A percentile compares a stretch with the other conserved stretches of the same genome.
Evolutionary conservation across 352 stramenopile species (phyloP).

Genomic region (Phytophthora lateralis): DNA sequence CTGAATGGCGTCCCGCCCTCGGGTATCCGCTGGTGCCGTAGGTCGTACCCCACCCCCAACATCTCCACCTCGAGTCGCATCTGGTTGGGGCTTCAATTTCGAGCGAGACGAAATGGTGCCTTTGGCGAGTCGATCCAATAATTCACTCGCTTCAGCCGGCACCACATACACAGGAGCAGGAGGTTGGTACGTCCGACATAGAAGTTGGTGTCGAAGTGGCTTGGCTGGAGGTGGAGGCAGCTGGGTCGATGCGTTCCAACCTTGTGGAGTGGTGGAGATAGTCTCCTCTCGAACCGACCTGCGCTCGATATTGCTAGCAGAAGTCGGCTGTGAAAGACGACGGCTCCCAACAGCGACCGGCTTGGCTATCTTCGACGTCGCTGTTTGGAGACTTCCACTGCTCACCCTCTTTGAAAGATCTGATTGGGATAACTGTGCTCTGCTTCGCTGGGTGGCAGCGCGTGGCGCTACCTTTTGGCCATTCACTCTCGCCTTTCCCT

Average conservation of each 20-base stretch:
- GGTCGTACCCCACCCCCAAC: not conserved
- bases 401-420: slow-evolving; percentile 9
- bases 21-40: slow-evolving; percentile 27
- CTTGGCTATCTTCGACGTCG: slow-evolving; percentile 11
- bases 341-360: not conserved
- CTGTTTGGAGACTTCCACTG: not conserved
- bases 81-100: slow-evolving; percentile 32
- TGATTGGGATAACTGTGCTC: slow-evolving; percentile 1
- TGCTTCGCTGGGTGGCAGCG: not conserved
- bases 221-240: slow-evolving; percentile 37
- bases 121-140: slow-evolving; percentile 56
- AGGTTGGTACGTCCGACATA: slow-evolving; percentile 58
- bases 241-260: slow-evolving; percentile 67
- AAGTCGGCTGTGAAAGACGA: slow-evolving; percentile 6
- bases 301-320: slow-evolving; percentile 5
- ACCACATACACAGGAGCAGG: slow-evolving; percentile 44
- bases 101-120: slow-evolving; percentile 61
- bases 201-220: slow-evolving; percentile 61
- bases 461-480: slow-evolving; percentile 4
- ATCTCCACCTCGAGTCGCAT: not conserved
- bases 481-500: slow-evolving; percentile 29
- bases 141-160: slow-evolving; percentile 32
- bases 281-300: slow-evolving; percentile 11
- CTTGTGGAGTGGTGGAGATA: slow-evolving; percentile 2
- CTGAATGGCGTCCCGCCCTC: slow-evolving; percentile 58